Evolutionary conservation across 192 early-diverging fungal species (phyloP).

Genomic region (Podochytrium sp.): DNA sequence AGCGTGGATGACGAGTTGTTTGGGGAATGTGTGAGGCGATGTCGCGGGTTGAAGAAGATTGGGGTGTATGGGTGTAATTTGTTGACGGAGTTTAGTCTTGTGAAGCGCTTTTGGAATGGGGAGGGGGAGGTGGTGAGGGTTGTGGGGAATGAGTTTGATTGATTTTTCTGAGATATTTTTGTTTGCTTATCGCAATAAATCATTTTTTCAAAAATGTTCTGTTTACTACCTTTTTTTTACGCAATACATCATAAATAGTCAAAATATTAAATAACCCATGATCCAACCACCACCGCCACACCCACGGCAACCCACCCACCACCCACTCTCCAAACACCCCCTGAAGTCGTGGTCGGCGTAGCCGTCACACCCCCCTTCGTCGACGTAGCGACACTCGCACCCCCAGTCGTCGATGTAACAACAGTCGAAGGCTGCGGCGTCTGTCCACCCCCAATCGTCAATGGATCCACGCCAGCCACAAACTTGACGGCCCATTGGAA

Average conservation of each 20-base stretch:
- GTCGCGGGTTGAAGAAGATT: constrained; percentile 55
- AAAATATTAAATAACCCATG: no score
- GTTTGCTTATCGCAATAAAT: no score
- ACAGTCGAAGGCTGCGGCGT: not conserved
- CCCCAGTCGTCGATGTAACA: not conserved
- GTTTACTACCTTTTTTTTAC: no score
- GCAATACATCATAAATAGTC: no score
- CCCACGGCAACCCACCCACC: no score
- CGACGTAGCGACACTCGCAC: not conserved
- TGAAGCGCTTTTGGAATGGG: constrained; percentile 28
- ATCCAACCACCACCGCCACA: no score
- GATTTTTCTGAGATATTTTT: no score
- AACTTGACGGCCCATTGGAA: constrained; percentile 13
- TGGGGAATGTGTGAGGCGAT: constrained; percentile 54
- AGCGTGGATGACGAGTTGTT: constrained; percentile 74
- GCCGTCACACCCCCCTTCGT: not conserved
- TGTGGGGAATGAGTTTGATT: constrained; percentile 53
- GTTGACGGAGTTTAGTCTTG: constrained; percentile 49
- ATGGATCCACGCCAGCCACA: constrained; percentile 9
- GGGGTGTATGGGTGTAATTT: constrained; percentile 77
- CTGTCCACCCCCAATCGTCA: constrained; percentile 1
- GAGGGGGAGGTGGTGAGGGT: constrained; percentile 37
- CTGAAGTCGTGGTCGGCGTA: not conserved
- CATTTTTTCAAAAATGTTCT: not conserved
- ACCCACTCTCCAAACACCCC: no score